Evolutionary conservation across 371 early-diverging fungal species (phyloP).

Genomic region (Actinomortierella wolfii): DNA sequence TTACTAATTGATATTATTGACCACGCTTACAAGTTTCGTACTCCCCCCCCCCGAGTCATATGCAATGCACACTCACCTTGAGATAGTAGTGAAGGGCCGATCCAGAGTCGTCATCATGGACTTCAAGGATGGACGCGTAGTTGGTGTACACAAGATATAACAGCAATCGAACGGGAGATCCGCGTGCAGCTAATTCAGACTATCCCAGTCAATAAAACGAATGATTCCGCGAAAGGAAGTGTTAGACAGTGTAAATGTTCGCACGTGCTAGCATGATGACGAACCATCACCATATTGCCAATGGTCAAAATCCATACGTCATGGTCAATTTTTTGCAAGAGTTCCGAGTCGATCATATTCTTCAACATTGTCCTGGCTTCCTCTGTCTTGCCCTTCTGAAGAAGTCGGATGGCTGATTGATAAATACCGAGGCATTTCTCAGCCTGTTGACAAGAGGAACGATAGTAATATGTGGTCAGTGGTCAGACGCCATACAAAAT

Average conservation of each 20-base stretch:
- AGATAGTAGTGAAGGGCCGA: conserved; percentile 56
- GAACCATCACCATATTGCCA: too few relatives aligned
- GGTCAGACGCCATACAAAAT: too few relatives aligned
- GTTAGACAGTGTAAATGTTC: background rate
- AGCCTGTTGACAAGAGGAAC: conserved; percentile 37
- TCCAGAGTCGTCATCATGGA: conserved; percentile 31
- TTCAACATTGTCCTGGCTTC: conserved; percentile 53
- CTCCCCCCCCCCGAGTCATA: too few relatives aligned
- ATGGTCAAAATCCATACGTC: too few relatives aligned
- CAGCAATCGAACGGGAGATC: conserved; percentile 46
- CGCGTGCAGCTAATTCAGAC: conserved; percentile 37
- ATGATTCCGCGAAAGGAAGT: background rate
- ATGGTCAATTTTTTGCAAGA: conserved; percentile 49
- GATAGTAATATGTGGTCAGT: too few relatives aligned
- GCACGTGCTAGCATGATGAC: too few relatives aligned
- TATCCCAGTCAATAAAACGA: conserved; percentile 4
- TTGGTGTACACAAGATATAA: conserved; percentile 66
- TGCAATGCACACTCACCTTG: conserved; percentile 47
- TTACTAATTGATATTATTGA: too few relatives aligned
- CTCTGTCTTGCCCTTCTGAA: conserved; percentile 50
- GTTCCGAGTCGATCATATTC: conserved; percentile 50
- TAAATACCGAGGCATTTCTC: conserved; percentile 56
- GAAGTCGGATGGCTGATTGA: conserved; percentile 53
- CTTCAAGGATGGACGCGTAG: conserved; percentile 62
- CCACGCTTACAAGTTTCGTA: too few relatives aligned